Conservation (phyloP, 2,329 filamentous ascomycete genomes). For the Blumeriella jaapii region DNA sequence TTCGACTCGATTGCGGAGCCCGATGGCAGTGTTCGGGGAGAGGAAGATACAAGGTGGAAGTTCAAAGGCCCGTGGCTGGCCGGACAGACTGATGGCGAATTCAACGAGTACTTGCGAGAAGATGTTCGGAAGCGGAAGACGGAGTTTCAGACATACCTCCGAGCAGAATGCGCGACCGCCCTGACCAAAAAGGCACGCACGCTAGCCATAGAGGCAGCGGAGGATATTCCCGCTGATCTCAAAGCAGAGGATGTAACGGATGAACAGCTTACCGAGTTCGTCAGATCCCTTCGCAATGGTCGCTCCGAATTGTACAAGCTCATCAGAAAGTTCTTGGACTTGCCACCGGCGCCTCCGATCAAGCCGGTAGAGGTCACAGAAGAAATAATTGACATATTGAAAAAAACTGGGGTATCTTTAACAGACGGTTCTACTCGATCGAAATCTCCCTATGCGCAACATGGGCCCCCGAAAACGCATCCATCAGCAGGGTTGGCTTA, state of each 20-base stretch:
- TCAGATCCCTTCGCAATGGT: conserved; percentile 42
- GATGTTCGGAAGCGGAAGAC: conserved; percentile 40
- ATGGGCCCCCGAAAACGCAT: conserved; percentile 48
- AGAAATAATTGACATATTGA: background rate
- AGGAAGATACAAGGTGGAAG: conserved; percentile 47
- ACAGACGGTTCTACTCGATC: conserved; percentile 26
- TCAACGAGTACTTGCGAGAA: conserved; percentile 42
- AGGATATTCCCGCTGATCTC: conserved; percentile 21
- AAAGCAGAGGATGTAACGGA: conserved; percentile 35
- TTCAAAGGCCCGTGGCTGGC: conserved; percentile 57
- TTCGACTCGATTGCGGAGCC: conserved; percentile 38
- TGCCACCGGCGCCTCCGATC: conserved; percentile 29
- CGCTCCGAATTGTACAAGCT: conserved; percentile 39
- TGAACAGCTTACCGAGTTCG: conserved; percentile 38
- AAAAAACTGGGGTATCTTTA: background rate
- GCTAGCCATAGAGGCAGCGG: conserved; percentile 29
- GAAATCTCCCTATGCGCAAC: conserved; percentile 31
- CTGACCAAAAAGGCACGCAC: conserved; percentile 30
- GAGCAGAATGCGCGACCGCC: conserved; percentile 36
- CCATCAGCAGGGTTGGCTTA: conserved; percentile 55
- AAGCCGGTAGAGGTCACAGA: background rate
- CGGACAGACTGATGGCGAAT: conserved; percentile 48
- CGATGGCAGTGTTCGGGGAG: conserved; percentile 23
- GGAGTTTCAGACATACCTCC: conserved; percentile 45
- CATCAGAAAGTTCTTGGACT: conserved; percentile 50